Evolutionary conservation across 345 rosid species (phyloP).

Genomic region (Arabidopsis suecica): DNA sequence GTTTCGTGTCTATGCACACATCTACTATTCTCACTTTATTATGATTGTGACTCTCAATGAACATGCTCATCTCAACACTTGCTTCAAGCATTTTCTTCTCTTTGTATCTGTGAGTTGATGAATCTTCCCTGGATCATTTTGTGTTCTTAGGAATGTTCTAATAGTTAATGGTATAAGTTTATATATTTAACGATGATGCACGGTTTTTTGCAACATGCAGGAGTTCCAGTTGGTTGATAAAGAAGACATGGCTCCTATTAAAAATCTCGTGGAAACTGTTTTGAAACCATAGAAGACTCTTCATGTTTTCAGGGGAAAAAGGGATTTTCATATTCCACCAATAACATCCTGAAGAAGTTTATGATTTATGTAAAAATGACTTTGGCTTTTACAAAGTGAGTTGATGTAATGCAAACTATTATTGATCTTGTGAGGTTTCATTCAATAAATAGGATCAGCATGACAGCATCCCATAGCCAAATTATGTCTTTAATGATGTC

Average conservation of each 20-base stretch:
- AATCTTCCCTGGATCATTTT: neutral
- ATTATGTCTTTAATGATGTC: neutral
- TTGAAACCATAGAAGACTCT: constrained; percentile 16
- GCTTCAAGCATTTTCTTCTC: constrained; percentile 88
- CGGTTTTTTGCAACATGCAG: constrained; percentile 13
- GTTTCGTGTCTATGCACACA: constrained; percentile 92
- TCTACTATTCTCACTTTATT: constrained; percentile 81
- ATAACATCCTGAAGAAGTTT: constrained; percentile 5
- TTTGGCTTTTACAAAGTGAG: constrained; percentile 4
- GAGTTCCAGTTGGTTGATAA: constrained; percentile 33
- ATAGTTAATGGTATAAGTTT: neutral
- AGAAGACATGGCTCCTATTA: constrained; percentile 10
- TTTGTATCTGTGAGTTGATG: constrained; percentile 72
- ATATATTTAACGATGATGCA: neutral
- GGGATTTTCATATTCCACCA: neutral
- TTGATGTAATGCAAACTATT: neutral
- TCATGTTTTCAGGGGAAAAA: neutral
- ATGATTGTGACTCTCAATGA: constrained; percentile 75
- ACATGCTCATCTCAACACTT: constrained; percentile 94
- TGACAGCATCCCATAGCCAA: neutral
- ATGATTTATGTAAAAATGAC: neutral
- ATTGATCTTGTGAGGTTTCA: constrained; percentile 1
- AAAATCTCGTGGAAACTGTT: constrained; percentile 11
- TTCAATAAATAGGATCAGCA: constrained; percentile 1
- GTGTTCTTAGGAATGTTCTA: neutral